Evolutionary conservation across 2,329 filamentous ascomycete genomes (phyloP), one percentile per base, ranked within the genome.

Genomic region (Phaeosphaeria sp.): DNA sequence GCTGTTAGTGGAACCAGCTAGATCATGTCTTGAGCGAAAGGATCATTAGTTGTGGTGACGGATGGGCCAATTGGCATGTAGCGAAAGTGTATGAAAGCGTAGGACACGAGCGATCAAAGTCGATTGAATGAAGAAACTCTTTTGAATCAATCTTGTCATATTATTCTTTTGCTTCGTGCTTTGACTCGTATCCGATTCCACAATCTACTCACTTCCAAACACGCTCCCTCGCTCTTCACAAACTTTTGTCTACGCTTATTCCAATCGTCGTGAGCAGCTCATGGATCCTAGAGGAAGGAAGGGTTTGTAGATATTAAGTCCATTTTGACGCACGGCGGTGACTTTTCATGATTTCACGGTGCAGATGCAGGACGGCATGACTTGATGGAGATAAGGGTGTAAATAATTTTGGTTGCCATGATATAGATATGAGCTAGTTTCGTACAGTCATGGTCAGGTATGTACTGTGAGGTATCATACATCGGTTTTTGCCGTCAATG

Each of bases 1-100:
- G 75, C 75, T 15, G 75, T 77, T 6, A 74, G 72, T 9, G 75
- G 75, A 18, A 76, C 74, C 23, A 65, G 74, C 51, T 77, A 67
- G 52, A 56, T 15, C 6, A 36, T 36, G 17, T 13, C 27, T 18
- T 39, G 20, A 46, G 27, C 11, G 3, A 25, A 10, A 25, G 9
- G n/a, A 27, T 33, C 18, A 36, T 36, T 36, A 11, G 30, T 6
- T 36, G 30, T 36, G 30, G 30, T 7, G 30, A 36, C 30, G 30
- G 13, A 13, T 7, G 11, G 6, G 5, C 11, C 30, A 13, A 3
- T 36, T 36, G 30, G 30, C 30, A 36, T n/a, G 25, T 36, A 33
- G 44, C 44, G 22, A 23, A 7, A 25, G 44, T 46, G 20, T 36
- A 36, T 36, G 25, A 27, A 27, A 27, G 25, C 9, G 25, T 27